Conservation (phyloP, 441 rosid genomes). For the Mallotus repandus region DNA sequence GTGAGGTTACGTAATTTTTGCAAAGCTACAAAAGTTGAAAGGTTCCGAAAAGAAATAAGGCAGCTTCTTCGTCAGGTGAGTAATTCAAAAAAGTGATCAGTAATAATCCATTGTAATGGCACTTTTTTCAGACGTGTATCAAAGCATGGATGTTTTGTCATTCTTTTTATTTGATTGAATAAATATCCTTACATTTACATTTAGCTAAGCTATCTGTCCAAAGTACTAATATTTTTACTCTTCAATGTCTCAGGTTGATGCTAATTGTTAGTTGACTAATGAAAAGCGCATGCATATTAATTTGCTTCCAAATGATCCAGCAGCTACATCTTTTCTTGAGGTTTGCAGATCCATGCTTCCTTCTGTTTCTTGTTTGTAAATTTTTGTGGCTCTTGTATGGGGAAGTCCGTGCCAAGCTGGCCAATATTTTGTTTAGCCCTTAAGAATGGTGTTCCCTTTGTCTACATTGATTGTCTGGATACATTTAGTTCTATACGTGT, state of each 20-base stretch:
- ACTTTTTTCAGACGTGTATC: neutral
- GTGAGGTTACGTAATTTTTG: slow-evolving; percentile 69
- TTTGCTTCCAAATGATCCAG: slow-evolving; percentile 74
- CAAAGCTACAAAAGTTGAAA: slow-evolving; percentile 79
- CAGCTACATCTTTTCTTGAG: slow-evolving; percentile 70
- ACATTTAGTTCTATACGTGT: no score
- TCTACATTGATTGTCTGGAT: neutral
- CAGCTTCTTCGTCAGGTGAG: slow-evolving; percentile 77
- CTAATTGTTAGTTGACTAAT: slow-evolving; percentile 62
- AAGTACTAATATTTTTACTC: slow-evolving; percentile 15
- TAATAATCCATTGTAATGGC: neutral
- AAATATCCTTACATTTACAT: neutral
- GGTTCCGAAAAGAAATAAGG: slow-evolving; percentile 88
- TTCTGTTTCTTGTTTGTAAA: slow-evolving; percentile 6
- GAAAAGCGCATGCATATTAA: slow-evolving; percentile 49
- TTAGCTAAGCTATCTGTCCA: neutral
- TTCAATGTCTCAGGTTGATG: slow-evolving; percentile 52
- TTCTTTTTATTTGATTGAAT: neutral
- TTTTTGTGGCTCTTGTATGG: neutral
- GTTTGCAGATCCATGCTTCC: slow-evolving; percentile 31
- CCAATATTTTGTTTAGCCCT: neutral
- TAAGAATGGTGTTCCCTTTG: neutral
- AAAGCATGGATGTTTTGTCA: neutral
- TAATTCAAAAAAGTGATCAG: neutral
- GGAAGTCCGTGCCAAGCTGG: neutral